Percentiles rank a stretch among this genome's conserved stretches.
These are phyloP conservation scores for Gigaspora rosea DNA, from an alignment of 192 early-diverging fungal genomes.

Conservation along the genomic window DNA sequence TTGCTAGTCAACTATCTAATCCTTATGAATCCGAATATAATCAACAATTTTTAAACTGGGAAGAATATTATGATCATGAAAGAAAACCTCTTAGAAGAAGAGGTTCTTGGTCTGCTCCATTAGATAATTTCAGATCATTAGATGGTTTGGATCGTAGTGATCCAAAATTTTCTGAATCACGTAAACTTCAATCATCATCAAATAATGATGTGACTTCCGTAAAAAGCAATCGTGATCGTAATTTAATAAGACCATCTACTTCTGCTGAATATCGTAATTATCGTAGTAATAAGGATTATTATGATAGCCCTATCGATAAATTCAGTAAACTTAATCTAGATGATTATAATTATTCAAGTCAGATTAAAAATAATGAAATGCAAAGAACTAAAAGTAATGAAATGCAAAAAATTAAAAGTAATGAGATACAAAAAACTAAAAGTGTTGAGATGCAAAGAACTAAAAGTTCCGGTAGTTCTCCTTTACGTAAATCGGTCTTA, in stretches of 20 bases:
- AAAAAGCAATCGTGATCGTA: background rate
- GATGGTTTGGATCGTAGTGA: background rate
- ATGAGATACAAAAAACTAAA: no score
- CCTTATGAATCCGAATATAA: constrained; percentile 24
- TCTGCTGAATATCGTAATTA: constrained; percentile 24
- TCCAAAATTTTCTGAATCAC: background rate
- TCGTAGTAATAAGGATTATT: background rate
- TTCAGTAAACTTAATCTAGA: background rate
- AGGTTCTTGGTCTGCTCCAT: constrained; percentile 29
- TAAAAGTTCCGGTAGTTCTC: background rate
- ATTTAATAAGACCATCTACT: background rate
- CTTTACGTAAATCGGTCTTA: background rate
- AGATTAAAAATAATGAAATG: background rate
- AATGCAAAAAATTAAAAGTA: background rate
- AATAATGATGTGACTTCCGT: constrained; percentile 12
- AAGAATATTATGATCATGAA: constrained; percentile 1
- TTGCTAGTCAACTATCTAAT: constrained; percentile 2
- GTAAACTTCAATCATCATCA: constrained; percentile 19
- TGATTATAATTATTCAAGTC: background rate
- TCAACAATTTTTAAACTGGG: constrained; percentile 26
- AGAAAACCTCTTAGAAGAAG: background rate
- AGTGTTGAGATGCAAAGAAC: background rate
- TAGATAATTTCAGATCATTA: constrained; percentile 1
- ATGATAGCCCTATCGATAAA: background rate
- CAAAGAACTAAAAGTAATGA: background rate